Evolutionary conservation across 139 green algal genomes (phyloP), one percentile per base, ranked within the genome.

Genomic region (Chlamydomonas sp.): DNA sequence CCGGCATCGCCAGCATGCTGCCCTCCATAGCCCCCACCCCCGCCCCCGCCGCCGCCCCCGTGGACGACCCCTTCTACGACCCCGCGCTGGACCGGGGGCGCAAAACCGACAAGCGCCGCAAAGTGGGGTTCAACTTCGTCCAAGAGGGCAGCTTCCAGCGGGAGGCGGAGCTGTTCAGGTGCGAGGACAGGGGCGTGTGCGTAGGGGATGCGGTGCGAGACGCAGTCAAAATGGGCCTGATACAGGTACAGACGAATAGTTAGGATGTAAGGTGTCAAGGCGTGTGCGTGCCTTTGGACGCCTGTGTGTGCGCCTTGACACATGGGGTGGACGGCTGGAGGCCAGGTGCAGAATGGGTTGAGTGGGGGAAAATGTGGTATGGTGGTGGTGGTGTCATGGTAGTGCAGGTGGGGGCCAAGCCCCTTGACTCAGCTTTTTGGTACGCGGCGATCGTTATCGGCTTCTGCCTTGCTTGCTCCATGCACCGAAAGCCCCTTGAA

Each of bases 91-190:
- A 9, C 6, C 59, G 71, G 12, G 79, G 78, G 18, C 62, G 89
- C 58, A 80, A 67, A 1, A 20, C n/a, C 63, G 86, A 94, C 58
- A 86, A 91, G 66, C 76, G 86, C 1, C 80, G 73, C 49, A 89
- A 88, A 1, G 64, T 63, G 5, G 83, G 82, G 6, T 93, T 96
- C 68, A 90, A 95, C 16, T 97, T 97, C 88, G 91, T 97, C 8
- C 85, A 96, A 85, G 88, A 95, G 81, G 96, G 96, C 5, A 88
- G 80, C 71, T 93, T 96, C 64, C 88, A 95, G 86, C 83, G 85
- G 15, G 86, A 96, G 85, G 96, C 95, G 16, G 94, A 97, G 78
- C 80, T 92, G 60, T 89, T 93, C 77, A 90, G 89, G 89, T 92
- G 81, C 72, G 31, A 49, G 15, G 15, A 16, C 14, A 16, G 67